A percentile compares a stretch with the other conserved stretches of the same genome.
phyloP scores from a whole-genome alignment of 2,329 filamentous ascomycete genomes.

The Teratosphaeria epicoccoides region DNA sequence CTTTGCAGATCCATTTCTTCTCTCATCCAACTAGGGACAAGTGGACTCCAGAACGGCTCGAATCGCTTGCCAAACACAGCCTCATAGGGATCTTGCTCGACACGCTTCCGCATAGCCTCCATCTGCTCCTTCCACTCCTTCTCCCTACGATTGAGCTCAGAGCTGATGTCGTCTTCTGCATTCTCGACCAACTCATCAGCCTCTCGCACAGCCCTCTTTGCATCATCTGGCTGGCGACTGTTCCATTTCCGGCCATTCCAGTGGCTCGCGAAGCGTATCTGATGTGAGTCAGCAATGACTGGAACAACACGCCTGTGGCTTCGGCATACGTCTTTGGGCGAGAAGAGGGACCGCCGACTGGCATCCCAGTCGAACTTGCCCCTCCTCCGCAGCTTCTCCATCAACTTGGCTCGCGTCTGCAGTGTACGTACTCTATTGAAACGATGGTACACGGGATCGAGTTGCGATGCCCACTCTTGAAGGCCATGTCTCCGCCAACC shows the following conservation, averaged over 20 bases:
- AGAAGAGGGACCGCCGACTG: slow-evolving; percentile 17
- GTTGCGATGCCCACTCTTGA: slow-evolving; percentile 19
- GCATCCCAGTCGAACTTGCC: slow-evolving; percentile 23
- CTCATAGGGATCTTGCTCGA: slow-evolving; percentile 34
- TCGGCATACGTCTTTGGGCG: slow-evolving; percentile 7
- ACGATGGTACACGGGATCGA: slow-evolving; percentile 24
- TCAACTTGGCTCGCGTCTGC: slow-evolving; percentile 22
- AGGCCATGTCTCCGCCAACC: slow-evolving; percentile 12
- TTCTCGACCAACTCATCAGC: slow-evolving; percentile 2
- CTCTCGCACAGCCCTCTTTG: slow-evolving; percentile 5
- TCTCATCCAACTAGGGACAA: slow-evolving; percentile 22
- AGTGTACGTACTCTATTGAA: slow-evolving; percentile 19
- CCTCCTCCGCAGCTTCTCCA: slow-evolving; percentile 21
- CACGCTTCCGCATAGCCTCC: slow-evolving; percentile 23
- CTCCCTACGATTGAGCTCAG: slow-evolving; percentile 21
- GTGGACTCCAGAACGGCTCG: slow-evolving; percentile 25
- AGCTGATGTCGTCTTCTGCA: slow-evolving; percentile 4
- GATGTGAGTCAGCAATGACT: slow-evolving; percentile 3
- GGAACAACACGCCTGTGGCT: background rate
- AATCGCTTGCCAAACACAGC: slow-evolving; percentile 33
- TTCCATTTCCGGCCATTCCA: slow-evolving; percentile 7
- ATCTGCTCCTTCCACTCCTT: slow-evolving; percentile 26
- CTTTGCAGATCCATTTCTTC: slow-evolving; percentile 17
- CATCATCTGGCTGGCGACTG: slow-evolving; percentile 5
- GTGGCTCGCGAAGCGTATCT: slow-evolving; percentile 21